A percentile compares a stretch with the other conserved stretches of the same genome.
phyloP scores from a whole-genome alignment of 2,329 filamentous ascomycete species.

The Clonostachys byssicola region DNA sequence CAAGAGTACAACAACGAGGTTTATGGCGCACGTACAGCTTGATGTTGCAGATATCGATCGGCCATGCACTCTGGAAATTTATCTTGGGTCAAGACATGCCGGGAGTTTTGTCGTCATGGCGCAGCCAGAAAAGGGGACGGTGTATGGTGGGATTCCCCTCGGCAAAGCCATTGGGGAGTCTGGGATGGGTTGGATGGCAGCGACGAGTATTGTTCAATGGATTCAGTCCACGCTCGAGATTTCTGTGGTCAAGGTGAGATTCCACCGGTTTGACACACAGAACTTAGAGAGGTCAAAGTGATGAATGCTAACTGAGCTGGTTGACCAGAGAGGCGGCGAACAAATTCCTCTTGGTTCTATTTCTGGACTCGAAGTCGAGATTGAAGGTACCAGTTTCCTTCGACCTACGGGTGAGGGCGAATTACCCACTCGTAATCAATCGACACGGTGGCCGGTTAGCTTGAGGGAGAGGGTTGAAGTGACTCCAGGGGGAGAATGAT shows the following conservation, averaged over 20 bases:
- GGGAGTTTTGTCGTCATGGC: constrained; percentile 28
- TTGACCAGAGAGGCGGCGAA: too few relatives aligned
- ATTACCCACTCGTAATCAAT: too few relatives aligned
- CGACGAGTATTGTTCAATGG: constrained; percentile 12
- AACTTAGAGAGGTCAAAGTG: too few relatives aligned
- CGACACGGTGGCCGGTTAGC: too few relatives aligned
- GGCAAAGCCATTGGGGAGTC: constrained; percentile 64
- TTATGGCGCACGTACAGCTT: constrained; percentile 25
- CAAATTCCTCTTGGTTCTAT: too few relatives aligned
- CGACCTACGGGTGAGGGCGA: too few relatives aligned
- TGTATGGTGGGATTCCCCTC: constrained; percentile 29
- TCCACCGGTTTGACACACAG: too few relatives aligned
- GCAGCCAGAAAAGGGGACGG: constrained; percentile 21
- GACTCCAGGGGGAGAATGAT: too few relatives aligned
- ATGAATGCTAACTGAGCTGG: too few relatives aligned
- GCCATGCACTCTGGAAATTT: constrained; percentile 26
- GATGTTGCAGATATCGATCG: constrained; percentile 26
- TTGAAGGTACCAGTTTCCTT: too few relatives aligned
- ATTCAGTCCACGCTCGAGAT: constrained; percentile 20
- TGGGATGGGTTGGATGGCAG: constrained; percentile 26
- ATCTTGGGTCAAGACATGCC: constrained; percentile 20
- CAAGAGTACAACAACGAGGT: constrained; percentile 17
- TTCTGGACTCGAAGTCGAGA: too few relatives aligned
- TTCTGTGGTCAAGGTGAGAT: constrained; percentile 22
- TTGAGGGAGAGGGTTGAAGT: too few relatives aligned